Base-by-base conservation (phyloP, 192 early-diverging fungal genomes). In the Pilobolus umbonatus region DNA sequence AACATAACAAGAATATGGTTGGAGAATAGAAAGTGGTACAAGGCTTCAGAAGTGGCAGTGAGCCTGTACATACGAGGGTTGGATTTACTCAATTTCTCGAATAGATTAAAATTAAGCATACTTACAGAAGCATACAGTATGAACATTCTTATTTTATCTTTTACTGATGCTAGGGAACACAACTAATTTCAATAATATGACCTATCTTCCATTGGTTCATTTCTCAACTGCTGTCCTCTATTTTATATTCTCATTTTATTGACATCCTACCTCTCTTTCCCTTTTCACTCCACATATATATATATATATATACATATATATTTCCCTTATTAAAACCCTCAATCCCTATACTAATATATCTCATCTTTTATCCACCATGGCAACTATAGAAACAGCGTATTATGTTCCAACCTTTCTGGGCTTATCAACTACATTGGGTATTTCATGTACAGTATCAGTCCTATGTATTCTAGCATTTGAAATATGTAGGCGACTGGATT, bases 401-500 rank as follows among this genome's bases (percentile, higher is more conserved):
- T 75, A 69, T 55, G 59, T 60, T 14, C 75, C 77, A 36, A 76
- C 77, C 24, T 69, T 75, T 50, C 63, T 78, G 24, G 80, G 80
- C 5, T 51, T 82, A 46, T 70, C 73, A 2, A 71, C 80, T 12
- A 76, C 76, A 49, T 61, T 82, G 49, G 77, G 78, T 19, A 75
- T 82, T 39, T 72, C 74, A 1, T 54, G 69, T 28, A 60, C 65
- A n/a, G 67, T 82, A 19, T 74, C 71, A 0, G 35, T 68, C 4
- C 62, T 63, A 29, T 78, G 80, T 56, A 38, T 82, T 28, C 60
- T 75, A 24, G 61, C 65, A 25, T 82, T 80, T 61, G 80, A 82
- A 65, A 66, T 64, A 57, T 78, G 68, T 60, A 35, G 78, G 43
- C 60, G 74, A 1, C 61, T 66, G 57, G 71, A 77, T 43, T 80